Evolutionary conservation across 208 protist genomes (phyloP).

Genomic region (Trypanosoma melophagium): DNA sequence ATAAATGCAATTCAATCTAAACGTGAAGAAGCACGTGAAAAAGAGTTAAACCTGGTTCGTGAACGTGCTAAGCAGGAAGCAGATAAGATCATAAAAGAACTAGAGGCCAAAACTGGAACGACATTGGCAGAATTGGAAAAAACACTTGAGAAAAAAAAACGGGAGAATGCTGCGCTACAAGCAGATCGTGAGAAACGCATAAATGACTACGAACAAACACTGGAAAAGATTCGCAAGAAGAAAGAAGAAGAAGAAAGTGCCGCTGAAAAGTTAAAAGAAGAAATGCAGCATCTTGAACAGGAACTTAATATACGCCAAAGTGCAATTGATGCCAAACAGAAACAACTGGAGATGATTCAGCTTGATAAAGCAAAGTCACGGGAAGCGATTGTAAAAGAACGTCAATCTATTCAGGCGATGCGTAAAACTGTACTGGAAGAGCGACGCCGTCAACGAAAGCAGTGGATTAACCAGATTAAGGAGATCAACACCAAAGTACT

Average conservation of each 20-base stretch:
- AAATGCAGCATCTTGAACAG: constrained; percentile 78
- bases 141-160: constrained; percentile 77
- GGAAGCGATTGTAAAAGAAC: constrained; percentile 79
- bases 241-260: constrained; percentile 84
- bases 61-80: constrained; percentile 76
- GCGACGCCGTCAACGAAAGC: constrained; percentile 74
- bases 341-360: constrained; percentile 86
- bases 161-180: constrained; percentile 74
- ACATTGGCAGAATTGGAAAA: constrained; percentile 77
- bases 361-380: constrained; percentile 84
- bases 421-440: constrained; percentile 73
- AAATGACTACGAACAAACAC: constrained; percentile 81
- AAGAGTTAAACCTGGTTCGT: constrained; percentile 64
- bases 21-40: constrained; percentile 74
- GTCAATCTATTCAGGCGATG: constrained; percentile 66
- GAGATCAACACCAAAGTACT: constrained; percentile 88
- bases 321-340: constrained; percentile 76
- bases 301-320: constrained; percentile 72
- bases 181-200: constrained; percentile 72
- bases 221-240: constrained; percentile 89
- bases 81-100: constrained; percentile 65
- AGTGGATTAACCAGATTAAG: constrained; percentile 90
- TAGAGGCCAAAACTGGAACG: constrained; percentile 74
- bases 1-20: constrained; percentile 78
- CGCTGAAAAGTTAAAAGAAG: constrained; percentile 65